Evolutionary conservation across 108 stramenopile genomes (phyloP), one percentile per base, ranked within the genome.

Genomic region (Skeletonema grethae): DNA sequence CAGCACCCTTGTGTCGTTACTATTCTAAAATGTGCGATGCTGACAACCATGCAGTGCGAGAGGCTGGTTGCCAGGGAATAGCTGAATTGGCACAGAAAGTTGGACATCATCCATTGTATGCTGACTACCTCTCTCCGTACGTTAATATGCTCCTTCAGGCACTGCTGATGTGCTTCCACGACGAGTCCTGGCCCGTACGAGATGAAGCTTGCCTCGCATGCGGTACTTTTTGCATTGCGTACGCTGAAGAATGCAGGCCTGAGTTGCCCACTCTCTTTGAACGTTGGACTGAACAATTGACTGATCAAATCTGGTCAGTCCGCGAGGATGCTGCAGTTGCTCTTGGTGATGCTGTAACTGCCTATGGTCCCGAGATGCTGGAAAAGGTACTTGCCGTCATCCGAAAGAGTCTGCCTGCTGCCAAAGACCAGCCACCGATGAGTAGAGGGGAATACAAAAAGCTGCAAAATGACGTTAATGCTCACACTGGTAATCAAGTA

Each of bases 171-270:
- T 97, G 97, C 84, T 97, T 98, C 72, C 93, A 95, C 67, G 98
- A 98, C 67, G 98, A 97, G 68, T 93, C 91, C 28, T 98, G 98
- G 98, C 98, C 98, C 10, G 98, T 98, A 41, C 92, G 98, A 34
- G 98, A 98, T 67, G 96, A 97, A 80, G 97, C 98, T 20, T 97
- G 97, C 69, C 80, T 97, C 60, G 96, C 97, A 15, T 95, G 92
- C 69, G 97, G 97, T 4, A 88, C 83, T 13, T 96, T 97, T 59
- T 92, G 90, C 62, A 70, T 81, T 16, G 89, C 91, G 8, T 95
- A 88, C 73, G 92, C 92, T 0, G 91, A 97, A 70, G 95, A 96
- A 56, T 96, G 93, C 67, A 80, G 75, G 12, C 83, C 92, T 6
- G 91, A 95, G 71, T 69, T 97, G 30, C 81, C 86, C 5, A 87